Evolutionary conservation across 164 flowering plant genomes (phyloP), one percentile per base, ranked within the genome.

Genomic region (Saururus chinensis): DNA sequence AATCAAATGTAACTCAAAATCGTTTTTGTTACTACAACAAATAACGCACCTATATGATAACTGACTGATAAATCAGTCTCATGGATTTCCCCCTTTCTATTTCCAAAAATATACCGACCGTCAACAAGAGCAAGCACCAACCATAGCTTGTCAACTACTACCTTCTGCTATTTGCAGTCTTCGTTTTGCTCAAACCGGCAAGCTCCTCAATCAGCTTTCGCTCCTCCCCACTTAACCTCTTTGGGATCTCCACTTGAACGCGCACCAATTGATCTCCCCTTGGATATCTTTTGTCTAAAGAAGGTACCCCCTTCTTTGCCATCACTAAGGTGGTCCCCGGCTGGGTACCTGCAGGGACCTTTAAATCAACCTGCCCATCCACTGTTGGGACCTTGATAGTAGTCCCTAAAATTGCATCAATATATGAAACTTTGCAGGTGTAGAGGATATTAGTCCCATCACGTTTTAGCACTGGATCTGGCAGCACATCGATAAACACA

Each of bases 231-330:
- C 87, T 90, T 68, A 90, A 63, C 69, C 84, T 71, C 66, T 87
- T 88, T 0, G 98, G 98, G 53, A 93, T 90, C 68, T 88, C 98
- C 8, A 93, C 95, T 69, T 90, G 95, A 41, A 93, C 92, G 9
- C 81, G 76, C 4, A 93, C 98, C 69, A 93, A 71, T 75, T 93
- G 98, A 67, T 93, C 97, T 5, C 97, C 98, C 60, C 98, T 86
- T 81, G 76, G 75, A 70, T 86, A 86, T 55, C 73, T 77, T 67
- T 80, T 90, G 55, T 81, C 89, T 22, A 88, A 68, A 1, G 79
- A 51, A 7, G 98, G 98, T 19, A 90, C 98, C 6, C 98, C 97
- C 70, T 87, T 90, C 74, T 87, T 90, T 5, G 95, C 84, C 95
- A 90, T 84, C 53, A 90, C 97, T 51, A 93, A 73, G 0, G 95